Percentiles rank a stretch among this genome's conserved stretches.
Evolutionary conservation across 1,139 yeast species (phyloP).

Genomic region (Pichia sp.): DNA sequence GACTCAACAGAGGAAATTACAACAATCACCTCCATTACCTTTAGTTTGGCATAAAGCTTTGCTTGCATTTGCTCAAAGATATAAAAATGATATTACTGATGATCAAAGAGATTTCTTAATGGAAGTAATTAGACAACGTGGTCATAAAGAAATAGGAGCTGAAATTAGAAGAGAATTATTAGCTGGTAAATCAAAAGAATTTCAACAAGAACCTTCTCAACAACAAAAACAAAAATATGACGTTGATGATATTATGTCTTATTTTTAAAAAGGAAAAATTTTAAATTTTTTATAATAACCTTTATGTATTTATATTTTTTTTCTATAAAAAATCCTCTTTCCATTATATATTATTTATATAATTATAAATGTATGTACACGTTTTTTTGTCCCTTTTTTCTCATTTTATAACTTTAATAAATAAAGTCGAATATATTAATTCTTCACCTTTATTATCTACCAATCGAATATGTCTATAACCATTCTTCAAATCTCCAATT

Average conservation of each 20-base stretch:
- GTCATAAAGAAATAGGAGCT: slow-evolving; percentile 84
- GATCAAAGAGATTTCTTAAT: slow-evolving; percentile 92
- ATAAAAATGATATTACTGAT: slow-evolving; percentile 93
- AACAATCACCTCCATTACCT: slow-evolving; percentile 65
- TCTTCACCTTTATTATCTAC: slow-evolving; percentile 77
- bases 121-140: slow-evolving; percentile 86
- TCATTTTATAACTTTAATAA: slow-evolving; percentile 43
- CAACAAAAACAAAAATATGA: slow-evolving; percentile 12
- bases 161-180: slow-evolving; percentile 89
- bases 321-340: neutral
- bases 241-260: slow-evolving; percentile 30
- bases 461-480: slow-evolving; percentile 76
- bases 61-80: slow-evolving; percentile 88
- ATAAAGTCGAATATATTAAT: slow-evolving; percentile 69
- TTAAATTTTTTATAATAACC: neutral
- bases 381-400: too few species aligned
- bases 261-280: slow-evolving; percentile 17
- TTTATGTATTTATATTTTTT: neutral
- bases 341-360: neutral
- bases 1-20: slow-evolving; percentile 24
- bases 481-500: slow-evolving; percentile 54
- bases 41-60: slow-evolving; percentile 97
- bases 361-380: too few species aligned
- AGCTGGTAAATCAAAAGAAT: slow-evolving; percentile 52
- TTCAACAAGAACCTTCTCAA: slow-evolving; percentile 39